Percentiles rank a stretch among this genome's conserved stretches.
phyloP scores from a whole-genome alignment of 1,139 yeast species.

The Saccharomyces hybrid region DNA sequence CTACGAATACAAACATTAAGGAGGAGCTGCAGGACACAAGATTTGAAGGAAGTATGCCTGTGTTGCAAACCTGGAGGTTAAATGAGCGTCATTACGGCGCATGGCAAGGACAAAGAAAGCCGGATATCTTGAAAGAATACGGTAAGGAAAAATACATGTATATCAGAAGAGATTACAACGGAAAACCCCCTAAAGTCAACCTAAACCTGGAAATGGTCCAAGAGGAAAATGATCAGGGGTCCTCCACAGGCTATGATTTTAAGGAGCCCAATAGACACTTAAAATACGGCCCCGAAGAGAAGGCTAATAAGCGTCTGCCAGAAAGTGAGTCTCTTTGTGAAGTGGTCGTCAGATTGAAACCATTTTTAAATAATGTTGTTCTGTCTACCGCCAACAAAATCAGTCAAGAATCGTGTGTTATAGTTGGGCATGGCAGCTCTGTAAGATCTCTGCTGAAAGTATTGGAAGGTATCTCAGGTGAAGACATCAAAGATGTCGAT shows the following conservation, averaged over 20 bases:
- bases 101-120: conserved; percentile 60
- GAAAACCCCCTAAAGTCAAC: conserved; percentile 54
- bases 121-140: conserved; percentile 42
- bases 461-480: conserved; percentile 48
- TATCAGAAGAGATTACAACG: conserved; percentile 59
- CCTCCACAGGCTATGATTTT: conserved; percentile 29
- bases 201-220: conserved; percentile 29
- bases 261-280: conserved; percentile 31
- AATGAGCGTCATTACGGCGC: conserved; percentile 76
- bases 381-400: conserved; percentile 34
- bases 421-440: conserved; percentile 71
- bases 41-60: conserved; percentile 15
- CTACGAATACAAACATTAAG: conserved; percentile 12
- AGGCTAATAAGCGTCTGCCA: conserved; percentile 40
- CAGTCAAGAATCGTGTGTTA: conserved; percentile 43
- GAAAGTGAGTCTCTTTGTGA: conserved; percentile 60
- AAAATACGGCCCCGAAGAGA: conserved; percentile 35
- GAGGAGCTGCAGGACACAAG: conserved; percentile 6
- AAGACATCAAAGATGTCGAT: conserved; percentile 55
- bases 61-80: conserved; percentile 50
- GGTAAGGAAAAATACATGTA: conserved; percentile 57
- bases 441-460: conserved; percentile 61
- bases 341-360: conserved; percentile 55
- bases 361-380: conserved; percentile 43
- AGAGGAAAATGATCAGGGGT: conserved; percentile 24